Conservation (phyloP, 768 basidiomycete genomes). For the Gautieria morchelliformis region DNA sequence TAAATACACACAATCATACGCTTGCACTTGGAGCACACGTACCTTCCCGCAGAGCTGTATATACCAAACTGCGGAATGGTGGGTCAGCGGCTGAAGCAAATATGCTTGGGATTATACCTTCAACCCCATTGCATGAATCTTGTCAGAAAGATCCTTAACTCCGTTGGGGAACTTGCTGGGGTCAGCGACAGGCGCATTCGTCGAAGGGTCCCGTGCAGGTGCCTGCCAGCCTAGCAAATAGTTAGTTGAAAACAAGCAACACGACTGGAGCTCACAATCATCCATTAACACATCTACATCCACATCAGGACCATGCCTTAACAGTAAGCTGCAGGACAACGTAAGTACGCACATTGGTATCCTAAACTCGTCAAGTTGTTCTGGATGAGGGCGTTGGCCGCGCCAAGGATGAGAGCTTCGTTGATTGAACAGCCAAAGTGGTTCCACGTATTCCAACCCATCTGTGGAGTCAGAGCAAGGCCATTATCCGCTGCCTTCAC, state of each 20-base stretch:
- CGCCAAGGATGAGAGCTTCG: conserved; percentile 25
- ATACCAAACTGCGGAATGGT: background rate
- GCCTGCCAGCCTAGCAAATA: conserved; percentile 23
- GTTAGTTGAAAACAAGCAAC: background rate
- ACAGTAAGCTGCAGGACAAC: background rate
- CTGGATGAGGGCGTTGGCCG: conserved; percentile 24
- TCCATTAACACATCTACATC: conserved; percentile 27
- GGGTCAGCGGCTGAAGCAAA: background rate
- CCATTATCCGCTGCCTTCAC: conserved; percentile 16
- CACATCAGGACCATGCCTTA: background rate
- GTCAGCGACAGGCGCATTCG: conserved; percentile 23
- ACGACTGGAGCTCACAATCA: conserved; percentile 21
- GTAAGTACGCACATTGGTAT: conserved; percentile 25
- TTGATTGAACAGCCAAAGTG: conserved; percentile 29
- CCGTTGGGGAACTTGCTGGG: conserved; percentile 23
- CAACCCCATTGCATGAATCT: conserved; percentile 25
- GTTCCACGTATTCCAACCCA: conserved; percentile 33
- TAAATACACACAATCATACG: background rate
- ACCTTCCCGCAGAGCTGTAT: conserved; percentile 7
- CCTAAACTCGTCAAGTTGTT: conserved; percentile 25
- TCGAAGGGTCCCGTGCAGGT: conserved; percentile 16
- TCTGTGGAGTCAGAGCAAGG: conserved; percentile 25
- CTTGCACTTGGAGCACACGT: background rate
- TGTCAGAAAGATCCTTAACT: conserved; percentile 21
- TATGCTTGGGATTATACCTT: conserved; percentile 16